phyloP scores from a whole-genome alignment of 2,329 filamentous ascomycete species.

The Ceratocystis papillata region DNA sequence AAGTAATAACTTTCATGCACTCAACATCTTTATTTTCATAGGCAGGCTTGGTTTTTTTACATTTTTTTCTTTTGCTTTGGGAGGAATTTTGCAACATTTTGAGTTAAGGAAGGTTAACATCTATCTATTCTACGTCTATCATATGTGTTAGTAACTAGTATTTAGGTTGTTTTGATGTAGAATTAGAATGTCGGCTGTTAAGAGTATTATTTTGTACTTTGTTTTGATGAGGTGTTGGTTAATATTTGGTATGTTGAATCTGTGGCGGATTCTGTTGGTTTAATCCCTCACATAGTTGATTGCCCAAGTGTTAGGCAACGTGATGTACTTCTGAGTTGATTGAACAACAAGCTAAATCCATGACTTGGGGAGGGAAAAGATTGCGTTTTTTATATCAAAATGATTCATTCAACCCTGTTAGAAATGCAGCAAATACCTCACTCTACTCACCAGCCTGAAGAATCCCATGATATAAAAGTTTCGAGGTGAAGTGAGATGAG shows the following conservation, averaged over 20 bases:
- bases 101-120: neutral
- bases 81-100: conserved; percentile 21
- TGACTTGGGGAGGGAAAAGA: too few species aligned
- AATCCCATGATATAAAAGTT: too few species aligned
- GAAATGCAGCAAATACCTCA: too few species aligned
- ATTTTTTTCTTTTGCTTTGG: neutral
- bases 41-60: conserved; percentile 11
- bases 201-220: neutral
- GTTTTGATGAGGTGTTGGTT: neutral
- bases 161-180: neutral
- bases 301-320: too few species aligned
- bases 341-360: too few species aligned
- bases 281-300: too few species aligned
- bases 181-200: neutral
- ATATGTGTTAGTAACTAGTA: neutral
- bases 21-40: conserved; percentile 13
- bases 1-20: conserved; percentile 2
- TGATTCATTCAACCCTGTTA: too few species aligned
- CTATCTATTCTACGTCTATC: neutral
- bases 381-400: too few species aligned
- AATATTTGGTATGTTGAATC: neutral
- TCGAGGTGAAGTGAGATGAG: too few species aligned
- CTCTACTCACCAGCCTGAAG: too few species aligned
- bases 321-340: too few species aligned
- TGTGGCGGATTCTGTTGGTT: too few species aligned